Evolutionary conservation across 1,284 basidiomycete species (phyloP).

Genomic region (Takashimella koratensis): DNA sequence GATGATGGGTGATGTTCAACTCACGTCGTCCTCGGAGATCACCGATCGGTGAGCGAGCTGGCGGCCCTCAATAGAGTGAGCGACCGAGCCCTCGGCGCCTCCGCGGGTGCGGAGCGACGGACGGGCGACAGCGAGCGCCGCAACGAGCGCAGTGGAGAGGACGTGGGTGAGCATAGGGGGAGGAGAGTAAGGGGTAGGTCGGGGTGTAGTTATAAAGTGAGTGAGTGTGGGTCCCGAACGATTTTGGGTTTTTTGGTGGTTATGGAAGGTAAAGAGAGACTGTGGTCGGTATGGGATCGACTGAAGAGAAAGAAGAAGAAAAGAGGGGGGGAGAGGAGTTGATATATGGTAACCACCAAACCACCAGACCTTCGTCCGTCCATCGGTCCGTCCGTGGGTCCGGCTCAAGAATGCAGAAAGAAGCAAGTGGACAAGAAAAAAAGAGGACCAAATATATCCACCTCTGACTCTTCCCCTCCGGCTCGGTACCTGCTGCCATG

Average conservation of each 20-base stretch:
- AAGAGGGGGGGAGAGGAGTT: not conserved
- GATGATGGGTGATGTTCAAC: not conserved
- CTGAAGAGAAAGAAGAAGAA: not conserved
- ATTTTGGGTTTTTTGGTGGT: not conserved
- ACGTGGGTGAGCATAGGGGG: not conserved
- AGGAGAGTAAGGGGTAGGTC: no score
- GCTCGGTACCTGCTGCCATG: no score
- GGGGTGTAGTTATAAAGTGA: not conserved
- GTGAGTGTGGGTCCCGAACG: not conserved
- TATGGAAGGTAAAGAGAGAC: not conserved
- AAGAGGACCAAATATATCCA: no score
- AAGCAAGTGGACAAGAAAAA: no score
- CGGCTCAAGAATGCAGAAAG: no score
- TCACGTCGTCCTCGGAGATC: not conserved
- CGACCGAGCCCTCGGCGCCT: not conserved
- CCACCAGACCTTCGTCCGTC: no score
- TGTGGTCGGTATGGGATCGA: not conserved
- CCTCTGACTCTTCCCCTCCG: no score
- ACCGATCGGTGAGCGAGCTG: not conserved
- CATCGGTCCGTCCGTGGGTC: no score
- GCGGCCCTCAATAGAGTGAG: not conserved
- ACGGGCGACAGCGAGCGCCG: not conserved
- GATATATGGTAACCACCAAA: not conserved
- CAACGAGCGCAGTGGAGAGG: not conserved
- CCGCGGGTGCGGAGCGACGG: not conserved